These are phyloP conservation scores for Hyaloscypha bicolor DNA, from an alignment of 495 filamentous ascomycete genomes.

Conservation along the genomic window DNA sequence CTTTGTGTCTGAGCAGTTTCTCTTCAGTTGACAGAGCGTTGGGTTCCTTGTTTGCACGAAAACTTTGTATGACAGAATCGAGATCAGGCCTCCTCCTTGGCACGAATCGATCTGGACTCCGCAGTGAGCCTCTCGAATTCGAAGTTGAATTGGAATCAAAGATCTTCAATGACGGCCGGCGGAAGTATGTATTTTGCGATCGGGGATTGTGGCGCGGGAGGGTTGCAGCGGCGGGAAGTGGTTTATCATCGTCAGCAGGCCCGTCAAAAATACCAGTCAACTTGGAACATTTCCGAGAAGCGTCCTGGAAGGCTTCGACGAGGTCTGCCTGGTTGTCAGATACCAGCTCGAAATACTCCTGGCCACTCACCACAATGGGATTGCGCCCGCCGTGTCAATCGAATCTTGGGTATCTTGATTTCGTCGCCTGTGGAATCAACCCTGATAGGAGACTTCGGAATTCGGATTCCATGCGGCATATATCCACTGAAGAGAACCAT, in stretches of 20 bases:
- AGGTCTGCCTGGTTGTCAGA: slow-evolving; percentile 4
- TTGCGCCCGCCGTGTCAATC: not conserved
- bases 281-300: not conserved
- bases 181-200: slow-evolving; percentile 8
- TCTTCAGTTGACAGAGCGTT: slow-evolving; percentile 62
- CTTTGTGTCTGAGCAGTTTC: slow-evolving; percentile 58
- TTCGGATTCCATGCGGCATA: not conserved
- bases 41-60: slow-evolving; percentile 64
- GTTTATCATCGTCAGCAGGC: slow-evolving; percentile 17
- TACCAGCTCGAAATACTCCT: not conserved
- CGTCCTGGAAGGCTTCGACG: not conserved
- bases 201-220: slow-evolving; percentile 21
- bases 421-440: not conserved
- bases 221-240: slow-evolving; percentile 8
- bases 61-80: slow-evolving; percentile 36
- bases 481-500: slow-evolving; percentile 19
- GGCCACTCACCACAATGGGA: not conserved
- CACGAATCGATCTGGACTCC: slow-evolving; percentile 63
- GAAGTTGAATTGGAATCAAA: slow-evolving; percentile 26
- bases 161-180: slow-evolving; percentile 27
- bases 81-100: slow-evolving; percentile 20
- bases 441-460: not conserved
- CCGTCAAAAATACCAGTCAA: slow-evolving; percentile 17
- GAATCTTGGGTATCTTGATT: not conserved
- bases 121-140: slow-evolving; percentile 18